Evolutionary conservation across 2,329 filamentous ascomycete genomes (phyloP).

Genomic region (Tolypocladium inflatum): DNA sequence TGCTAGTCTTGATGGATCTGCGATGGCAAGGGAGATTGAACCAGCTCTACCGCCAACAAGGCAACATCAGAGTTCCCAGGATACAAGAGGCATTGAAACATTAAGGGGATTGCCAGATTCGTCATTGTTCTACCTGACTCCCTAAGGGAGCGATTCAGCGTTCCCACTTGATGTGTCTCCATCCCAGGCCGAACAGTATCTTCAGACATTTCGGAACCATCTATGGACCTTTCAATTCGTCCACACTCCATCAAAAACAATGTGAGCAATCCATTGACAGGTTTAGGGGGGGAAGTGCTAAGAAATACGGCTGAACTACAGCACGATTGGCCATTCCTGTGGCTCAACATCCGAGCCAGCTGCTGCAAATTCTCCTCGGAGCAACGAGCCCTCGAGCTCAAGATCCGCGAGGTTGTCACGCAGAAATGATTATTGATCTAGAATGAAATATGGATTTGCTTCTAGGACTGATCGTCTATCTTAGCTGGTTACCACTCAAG

Average conservation of each 20-base stretch:
- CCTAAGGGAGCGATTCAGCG: neutral
- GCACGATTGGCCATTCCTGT: constrained; percentile 22
- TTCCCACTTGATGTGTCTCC: neutral
- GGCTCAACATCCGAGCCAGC: constrained; percentile 23
- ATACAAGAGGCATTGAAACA: neutral
- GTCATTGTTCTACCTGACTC: neutral
- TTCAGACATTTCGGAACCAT: constrained; percentile 10
- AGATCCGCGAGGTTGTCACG: constrained; percentile 10
- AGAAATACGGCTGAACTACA: constrained; percentile 13
- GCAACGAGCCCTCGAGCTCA: constrained; percentile 9
- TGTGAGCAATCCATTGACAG: neutral
- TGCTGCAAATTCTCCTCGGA: constrained; percentile 11
- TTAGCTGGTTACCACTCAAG: neutral
- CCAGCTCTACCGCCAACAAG: neutral
- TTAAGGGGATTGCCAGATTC: neutral
- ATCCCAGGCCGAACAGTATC: constrained; percentile 3
- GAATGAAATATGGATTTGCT: neutral
- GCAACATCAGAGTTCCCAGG: neutral
- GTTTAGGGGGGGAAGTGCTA: neutral
- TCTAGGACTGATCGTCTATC: neutral
- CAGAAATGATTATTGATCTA: constrained; percentile 4
- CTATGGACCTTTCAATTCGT: constrained; percentile 18
- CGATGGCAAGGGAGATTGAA: neutral
- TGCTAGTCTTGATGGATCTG: neutral
- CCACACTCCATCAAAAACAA: constrained; percentile 8